A percentile compares a stretch with the other conserved stretches of the same genome.
Evolutionary conservation across 495 filamentous ascomycete species (phyloP).

Genomic region (Daldinia decipiens): DNA sequence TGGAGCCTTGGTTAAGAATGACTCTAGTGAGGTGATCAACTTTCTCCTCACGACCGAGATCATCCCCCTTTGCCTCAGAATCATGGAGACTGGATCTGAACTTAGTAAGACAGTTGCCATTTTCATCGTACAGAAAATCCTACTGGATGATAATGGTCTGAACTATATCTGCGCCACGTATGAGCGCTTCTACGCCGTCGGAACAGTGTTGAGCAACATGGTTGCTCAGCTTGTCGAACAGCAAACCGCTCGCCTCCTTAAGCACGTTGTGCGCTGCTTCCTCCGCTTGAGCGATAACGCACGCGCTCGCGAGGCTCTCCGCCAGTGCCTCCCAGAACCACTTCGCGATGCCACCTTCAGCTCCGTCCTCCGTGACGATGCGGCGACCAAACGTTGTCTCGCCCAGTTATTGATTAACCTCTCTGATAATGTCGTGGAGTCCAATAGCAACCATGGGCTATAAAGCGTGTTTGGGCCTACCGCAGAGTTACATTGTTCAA

Average conservation of each 20-base stretch:
- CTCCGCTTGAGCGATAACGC: constrained; percentile 97
- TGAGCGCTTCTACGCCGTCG: constrained; percentile 98
- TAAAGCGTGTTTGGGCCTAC: constrained; percentile 6
- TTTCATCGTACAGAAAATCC: constrained; percentile 99
- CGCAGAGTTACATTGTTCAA: not conserved
- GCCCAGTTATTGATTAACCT: constrained; percentile 97
- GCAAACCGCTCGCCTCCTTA: constrained; percentile 93
- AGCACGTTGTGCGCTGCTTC: constrained; percentile 98
- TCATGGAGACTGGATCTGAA: constrained; percentile 99
- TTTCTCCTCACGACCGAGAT: constrained; percentile 99
- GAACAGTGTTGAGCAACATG: constrained; percentile 98
- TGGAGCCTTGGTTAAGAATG: constrained; percentile 97
- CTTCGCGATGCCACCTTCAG: constrained; percentile 97
- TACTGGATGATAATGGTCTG: constrained; percentile 96
- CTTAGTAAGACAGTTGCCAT: constrained; percentile 99
- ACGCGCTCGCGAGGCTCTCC: constrained; percentile 90
- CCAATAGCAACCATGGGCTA: constrained; percentile 47
- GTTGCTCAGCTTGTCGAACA: constrained; percentile 96
- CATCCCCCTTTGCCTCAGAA: constrained; percentile 95
- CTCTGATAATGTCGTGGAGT: constrained; percentile 87
- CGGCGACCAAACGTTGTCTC: constrained; percentile 96
- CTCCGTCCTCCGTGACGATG: constrained; percentile 94
- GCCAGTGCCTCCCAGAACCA: constrained; percentile 96
- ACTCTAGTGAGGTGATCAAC: constrained; percentile 98
- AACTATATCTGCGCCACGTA: constrained; percentile 99